These are phyloP conservation scores for Pisolithus tinctorius DNA, from an alignment of 768 basidiomycete species.

Conservation along the genomic window DNA sequence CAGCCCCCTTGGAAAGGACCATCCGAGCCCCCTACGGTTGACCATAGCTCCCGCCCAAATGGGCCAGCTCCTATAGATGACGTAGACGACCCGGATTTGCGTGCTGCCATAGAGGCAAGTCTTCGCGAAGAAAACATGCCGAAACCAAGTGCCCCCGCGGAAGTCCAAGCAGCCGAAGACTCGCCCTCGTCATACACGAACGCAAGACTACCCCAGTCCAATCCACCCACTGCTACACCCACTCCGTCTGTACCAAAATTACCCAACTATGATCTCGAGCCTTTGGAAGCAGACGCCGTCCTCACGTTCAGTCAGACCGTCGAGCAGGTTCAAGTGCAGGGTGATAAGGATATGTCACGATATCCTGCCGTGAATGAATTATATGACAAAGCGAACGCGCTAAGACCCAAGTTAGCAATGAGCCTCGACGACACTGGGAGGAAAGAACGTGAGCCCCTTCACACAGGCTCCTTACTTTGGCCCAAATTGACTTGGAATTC, in stretches of 20 bases:
- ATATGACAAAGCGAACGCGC: slow-evolving; percentile 72
- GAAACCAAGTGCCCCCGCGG: slow-evolving; percentile 70
- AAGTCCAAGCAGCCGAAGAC: slow-evolving; percentile 49
- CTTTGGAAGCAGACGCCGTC: slow-evolving; percentile 79
- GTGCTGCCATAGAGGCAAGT: slow-evolving; percentile 92
- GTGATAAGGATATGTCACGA: slow-evolving; percentile 68
- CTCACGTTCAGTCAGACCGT: slow-evolving; percentile 88
- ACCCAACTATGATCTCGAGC: slow-evolving; percentile 75
- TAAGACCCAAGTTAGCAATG: slow-evolving; percentile 77
- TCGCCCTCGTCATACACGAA: slow-evolving; percentile 24
- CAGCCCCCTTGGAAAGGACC: slow-evolving; percentile 51
- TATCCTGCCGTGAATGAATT: slow-evolving; percentile 83
- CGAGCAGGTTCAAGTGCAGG: slow-evolving; percentile 73
- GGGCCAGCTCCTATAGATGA: slow-evolving; percentile 38
- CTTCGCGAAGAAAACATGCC: slow-evolving; percentile 78
- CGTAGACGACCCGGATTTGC: slow-evolving; percentile 88
- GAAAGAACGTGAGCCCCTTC: slow-evolving; percentile 66
- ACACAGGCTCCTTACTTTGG: background rate
- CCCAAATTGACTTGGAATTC: background rate
- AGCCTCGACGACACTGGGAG: slow-evolving; percentile 78
- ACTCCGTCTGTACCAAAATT: slow-evolving; percentile 42
- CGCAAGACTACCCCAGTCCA: slow-evolving; percentile 39
- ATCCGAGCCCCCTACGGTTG: slow-evolving; percentile 62
- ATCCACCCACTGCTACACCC: slow-evolving; percentile 34
- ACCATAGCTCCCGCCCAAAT: slow-evolving; percentile 44